These are phyloP conservation scores for Fusarium incarnatum DNA, from an alignment of 2,329 filamentous ascomycete genomes.

Conservation along the genomic window DNA sequence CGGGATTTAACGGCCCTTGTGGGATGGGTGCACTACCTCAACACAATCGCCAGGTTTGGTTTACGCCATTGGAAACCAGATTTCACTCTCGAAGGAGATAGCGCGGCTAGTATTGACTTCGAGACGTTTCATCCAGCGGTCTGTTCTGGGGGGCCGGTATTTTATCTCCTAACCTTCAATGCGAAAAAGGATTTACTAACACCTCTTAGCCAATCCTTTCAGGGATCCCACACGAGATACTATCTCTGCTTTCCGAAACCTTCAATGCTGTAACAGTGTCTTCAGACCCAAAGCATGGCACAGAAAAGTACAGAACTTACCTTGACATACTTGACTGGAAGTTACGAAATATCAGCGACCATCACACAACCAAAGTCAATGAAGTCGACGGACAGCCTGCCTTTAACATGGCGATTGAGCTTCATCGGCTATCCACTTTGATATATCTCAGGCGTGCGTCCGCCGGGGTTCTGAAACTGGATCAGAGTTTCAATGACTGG, in stretches of 20 bases:
- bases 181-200: background rate
- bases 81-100: background rate
- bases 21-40: constrained; percentile 34
- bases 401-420: constrained; percentile 16
- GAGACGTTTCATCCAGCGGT: constrained; percentile 20
- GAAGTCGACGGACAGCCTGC: rapidly evolving
- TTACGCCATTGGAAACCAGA: constrained; percentile 36
- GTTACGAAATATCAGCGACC: background rate
- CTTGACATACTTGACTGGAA: constrained; percentile 19
- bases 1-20: constrained; percentile 21
- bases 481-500: constrained; percentile 17
- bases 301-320: background rate
- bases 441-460: constrained; percentile 49
- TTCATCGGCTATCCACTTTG: constrained; percentile 46
- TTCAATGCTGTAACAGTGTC: constrained; percentile 14
- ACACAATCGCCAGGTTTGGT: constrained; percentile 29
- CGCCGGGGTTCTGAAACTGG: constrained; percentile 12
- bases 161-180: background rate
- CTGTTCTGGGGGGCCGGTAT: constrained; percentile 12
- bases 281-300: background rate
- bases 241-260: constrained; percentile 27
- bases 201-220: background rate
- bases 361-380: rapidly evolving
- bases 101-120: background rate
- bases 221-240: constrained; percentile 14